Conservation (phyloP, 208 protist species). For the Leishmania tropica region DNA sequence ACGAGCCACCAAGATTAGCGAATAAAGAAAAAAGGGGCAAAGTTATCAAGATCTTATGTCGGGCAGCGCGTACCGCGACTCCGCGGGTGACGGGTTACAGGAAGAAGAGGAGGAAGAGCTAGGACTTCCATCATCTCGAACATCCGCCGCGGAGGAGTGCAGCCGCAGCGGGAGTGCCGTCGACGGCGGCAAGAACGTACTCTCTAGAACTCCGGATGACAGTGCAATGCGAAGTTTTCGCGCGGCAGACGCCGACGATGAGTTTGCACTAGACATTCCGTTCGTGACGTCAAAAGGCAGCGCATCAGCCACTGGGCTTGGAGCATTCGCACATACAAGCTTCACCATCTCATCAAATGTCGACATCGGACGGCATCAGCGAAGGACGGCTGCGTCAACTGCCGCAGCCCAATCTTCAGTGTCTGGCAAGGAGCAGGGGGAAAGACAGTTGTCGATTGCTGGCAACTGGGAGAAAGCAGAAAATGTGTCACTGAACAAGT, state of each 20-base stretch:
- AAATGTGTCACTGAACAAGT: constrained; percentile 15
- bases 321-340: background rate
- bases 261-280: constrained; percentile 42
- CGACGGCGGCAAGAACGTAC: background rate
- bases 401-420: background rate
- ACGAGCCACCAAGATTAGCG: background rate
- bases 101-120: constrained; percentile 57
- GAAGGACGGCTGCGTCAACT: background rate
- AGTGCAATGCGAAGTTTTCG: background rate
- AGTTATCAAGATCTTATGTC: constrained; percentile 5
- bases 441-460: constrained; percentile 12
- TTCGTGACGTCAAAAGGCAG: constrained; percentile 39
- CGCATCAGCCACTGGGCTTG: constrained; percentile 1
- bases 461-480: constrained; percentile 20
- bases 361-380: background rate
- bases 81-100: background rate
- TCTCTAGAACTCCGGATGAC: background rate
- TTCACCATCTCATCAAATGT: constrained; percentile 1
- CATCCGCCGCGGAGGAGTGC: background rate
- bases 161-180: background rate
- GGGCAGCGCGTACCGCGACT: background rate
- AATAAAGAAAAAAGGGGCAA: background rate
- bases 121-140: constrained; percentile 4
- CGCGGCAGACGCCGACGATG: constrained; percentile 35
- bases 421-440: background rate